Evolutionary conservation across 257 asterid species (phyloP).

Genomic region (Gentiana macrophylla): DNA sequence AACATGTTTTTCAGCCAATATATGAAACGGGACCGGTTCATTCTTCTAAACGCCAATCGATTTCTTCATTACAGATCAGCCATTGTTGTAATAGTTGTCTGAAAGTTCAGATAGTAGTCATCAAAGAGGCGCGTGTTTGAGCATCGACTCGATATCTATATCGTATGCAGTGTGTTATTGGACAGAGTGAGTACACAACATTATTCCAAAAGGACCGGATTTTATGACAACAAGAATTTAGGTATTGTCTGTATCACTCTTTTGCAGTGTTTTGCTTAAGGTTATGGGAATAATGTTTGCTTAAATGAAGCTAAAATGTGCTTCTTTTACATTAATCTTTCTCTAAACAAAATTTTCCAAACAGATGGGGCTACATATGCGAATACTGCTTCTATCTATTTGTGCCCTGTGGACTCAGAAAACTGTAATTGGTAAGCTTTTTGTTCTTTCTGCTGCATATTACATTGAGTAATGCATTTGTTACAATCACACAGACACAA

Average conservation of each 20-base stretch:
- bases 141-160: too few relatives aligned
- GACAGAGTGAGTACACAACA: too few relatives aligned
- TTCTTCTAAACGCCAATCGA: too few relatives aligned
- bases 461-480: background rate
- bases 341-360: conserved; percentile 4
- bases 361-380: conserved; percentile 41
- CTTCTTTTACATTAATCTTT: background rate
- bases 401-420: conserved; percentile 42
- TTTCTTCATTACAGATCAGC: too few relatives aligned
- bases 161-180: too few relatives aligned
- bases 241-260: background rate
- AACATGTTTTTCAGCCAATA: too few relatives aligned
- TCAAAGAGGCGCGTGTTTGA: too few relatives aligned
- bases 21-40: too few relatives aligned
- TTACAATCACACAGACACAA: background rate
- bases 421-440: conserved; percentile 43
- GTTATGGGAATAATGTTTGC: background rate
- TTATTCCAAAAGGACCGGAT: background rate
- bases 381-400: conserved; percentile 29
- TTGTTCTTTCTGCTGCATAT: background rate
- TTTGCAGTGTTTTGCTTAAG: background rate
- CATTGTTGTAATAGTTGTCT: too few relatives aligned
- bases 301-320: background rate
- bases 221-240: background rate
- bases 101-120: too few relatives aligned